Evolutionary conservation across 2,329 filamentous ascomycete genomes (phyloP), one percentile per base, ranked within the genome.

Genomic region (Exophiala sp.): DNA sequence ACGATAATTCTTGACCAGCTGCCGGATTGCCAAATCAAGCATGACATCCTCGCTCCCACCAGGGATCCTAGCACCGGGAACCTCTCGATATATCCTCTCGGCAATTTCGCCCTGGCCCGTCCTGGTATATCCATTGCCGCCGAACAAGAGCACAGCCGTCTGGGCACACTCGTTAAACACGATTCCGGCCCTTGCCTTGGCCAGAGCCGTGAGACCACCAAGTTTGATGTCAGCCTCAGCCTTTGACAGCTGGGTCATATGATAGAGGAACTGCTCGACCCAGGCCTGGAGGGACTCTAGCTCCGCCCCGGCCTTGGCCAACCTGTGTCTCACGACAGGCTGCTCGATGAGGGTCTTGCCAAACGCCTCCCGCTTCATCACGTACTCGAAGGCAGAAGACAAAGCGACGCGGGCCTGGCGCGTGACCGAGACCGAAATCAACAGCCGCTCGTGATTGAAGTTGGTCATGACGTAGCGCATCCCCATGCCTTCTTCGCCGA

Each of bases 381-480:
- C 76, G 60, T 85, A 85, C 44, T 76, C 76, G 57, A 83, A 78
- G 0, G 82, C 81, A 0, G 78, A 64, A 11, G 72, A 67, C 1
- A 85, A 69, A 1, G 79, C 81, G 1, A 84, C 80, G 7, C 78
- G 73, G 0, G 82, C 74, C 60, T 81, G 74, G 2, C 85, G 73
- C 1, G 82, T 84, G 1, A 78, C 76, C 0, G 78, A 76, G 11
- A 88, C 78, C 1, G 80, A 73, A 55, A 88, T 85, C 13, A 74
- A 75, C 9, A 88, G 71, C 0, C 85, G 78, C 65, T 89, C 85
- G 65, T 88, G 84, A 69, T 88, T 88, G 76, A 88, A 88, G 68
- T 88, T 86, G 46, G 79, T 83, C 82, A 86, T 86, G 61, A 85
- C 78, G 62, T 86, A 85, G 51, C 73, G 76, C 83, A 89, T 88